Percentiles rank a stretch among this genome's conserved stretches.
Conservation (phyloP, 129 eudicot genomes). For the Lactuca sativa region DNA sequence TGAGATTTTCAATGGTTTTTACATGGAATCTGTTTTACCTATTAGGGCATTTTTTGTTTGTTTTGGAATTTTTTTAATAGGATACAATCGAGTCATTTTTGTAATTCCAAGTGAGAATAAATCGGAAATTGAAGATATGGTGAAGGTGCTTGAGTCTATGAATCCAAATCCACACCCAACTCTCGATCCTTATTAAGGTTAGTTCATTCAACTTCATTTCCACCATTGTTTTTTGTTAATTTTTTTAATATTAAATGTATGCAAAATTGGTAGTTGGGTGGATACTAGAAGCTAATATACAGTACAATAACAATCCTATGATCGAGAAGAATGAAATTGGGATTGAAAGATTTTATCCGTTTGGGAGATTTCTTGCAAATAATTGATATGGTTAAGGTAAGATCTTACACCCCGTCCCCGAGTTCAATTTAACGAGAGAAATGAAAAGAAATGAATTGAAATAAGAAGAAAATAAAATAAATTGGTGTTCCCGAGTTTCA, state of each 20-base stretch:
- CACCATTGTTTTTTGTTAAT: background rate
- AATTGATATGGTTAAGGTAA: constrained; percentile 77
- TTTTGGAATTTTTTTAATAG: constrained; percentile 26
- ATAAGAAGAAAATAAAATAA: too few species aligned
- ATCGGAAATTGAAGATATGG: constrained; percentile 64
- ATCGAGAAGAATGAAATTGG: constrained; percentile 84
- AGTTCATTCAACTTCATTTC: background rate
- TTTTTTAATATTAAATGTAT: background rate
- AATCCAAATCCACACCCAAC: constrained; percentile 82
- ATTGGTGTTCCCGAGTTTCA: too few species aligned
- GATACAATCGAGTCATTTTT: constrained; percentile 81
- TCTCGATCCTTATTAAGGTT: constrained; percentile 63
- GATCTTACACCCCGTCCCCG: too few species aligned
- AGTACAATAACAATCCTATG: constrained; percentile 87
- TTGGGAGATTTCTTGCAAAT: constrained; percentile 78
- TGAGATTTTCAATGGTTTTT: too few species aligned
- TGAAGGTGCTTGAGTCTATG: constrained; percentile 61
- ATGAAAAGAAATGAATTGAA: too few species aligned
- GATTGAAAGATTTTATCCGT: constrained; percentile 77
- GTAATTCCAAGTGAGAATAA: constrained; percentile 67
- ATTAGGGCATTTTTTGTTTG: background rate
- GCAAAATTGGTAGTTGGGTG: constrained; percentile 49
- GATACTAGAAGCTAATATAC: constrained; percentile 86
- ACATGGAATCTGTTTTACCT: too few species aligned
- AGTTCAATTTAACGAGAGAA: too few species aligned